Evolutionary conservation across 106 monocot species (phyloP).

Genomic region (Cymbidium sinense): DNA sequence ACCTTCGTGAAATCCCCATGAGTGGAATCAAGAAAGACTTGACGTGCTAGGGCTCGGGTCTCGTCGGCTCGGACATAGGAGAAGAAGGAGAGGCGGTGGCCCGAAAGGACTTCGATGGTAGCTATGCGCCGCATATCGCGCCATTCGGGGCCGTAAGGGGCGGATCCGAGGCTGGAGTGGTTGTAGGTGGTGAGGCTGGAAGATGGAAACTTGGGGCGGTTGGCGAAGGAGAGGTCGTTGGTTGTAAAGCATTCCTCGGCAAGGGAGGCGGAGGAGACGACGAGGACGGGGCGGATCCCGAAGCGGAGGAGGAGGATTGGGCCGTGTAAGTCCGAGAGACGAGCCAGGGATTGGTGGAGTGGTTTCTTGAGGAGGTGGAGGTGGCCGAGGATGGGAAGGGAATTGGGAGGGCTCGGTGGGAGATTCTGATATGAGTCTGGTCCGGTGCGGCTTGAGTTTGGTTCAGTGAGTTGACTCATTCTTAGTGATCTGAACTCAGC

Average conservation of each 20-base stretch:
- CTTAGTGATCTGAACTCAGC: too few species aligned
- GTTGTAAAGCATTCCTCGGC: not conserved
- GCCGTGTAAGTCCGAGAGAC: slow-evolving; percentile 3
- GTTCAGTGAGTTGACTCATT: too few species aligned
- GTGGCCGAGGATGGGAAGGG: not conserved
- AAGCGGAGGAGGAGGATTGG: not conserved
- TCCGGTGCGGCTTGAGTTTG: too few species aligned
- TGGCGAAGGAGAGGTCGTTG: not conserved
- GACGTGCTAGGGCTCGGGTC: not conserved
- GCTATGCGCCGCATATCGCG: not conserved
- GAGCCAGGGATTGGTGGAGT: slow-evolving; percentile 13
- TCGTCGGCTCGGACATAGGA: not conserved
- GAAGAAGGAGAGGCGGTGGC: slow-evolving; percentile 5
- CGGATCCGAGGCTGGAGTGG: not conserved
- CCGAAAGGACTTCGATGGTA: not conserved
- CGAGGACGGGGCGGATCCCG: not conserved
- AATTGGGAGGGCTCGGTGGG: not conserved
- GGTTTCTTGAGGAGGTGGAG: slow-evolving; percentile 6
- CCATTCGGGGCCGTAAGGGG: not conserved
- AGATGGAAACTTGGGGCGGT: not conserved
- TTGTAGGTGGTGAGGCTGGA: not conserved
- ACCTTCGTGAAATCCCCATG: not conserved
- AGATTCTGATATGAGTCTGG: too few species aligned
- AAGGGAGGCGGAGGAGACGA: not conserved
- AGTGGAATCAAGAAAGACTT: not conserved